A percentile compares a stretch with the other conserved stretches of the same genome.
Evolutionary conservation across 352 stramenopile species (phyloP).

Genomic region (Elongisporangium undulatum): DNA sequence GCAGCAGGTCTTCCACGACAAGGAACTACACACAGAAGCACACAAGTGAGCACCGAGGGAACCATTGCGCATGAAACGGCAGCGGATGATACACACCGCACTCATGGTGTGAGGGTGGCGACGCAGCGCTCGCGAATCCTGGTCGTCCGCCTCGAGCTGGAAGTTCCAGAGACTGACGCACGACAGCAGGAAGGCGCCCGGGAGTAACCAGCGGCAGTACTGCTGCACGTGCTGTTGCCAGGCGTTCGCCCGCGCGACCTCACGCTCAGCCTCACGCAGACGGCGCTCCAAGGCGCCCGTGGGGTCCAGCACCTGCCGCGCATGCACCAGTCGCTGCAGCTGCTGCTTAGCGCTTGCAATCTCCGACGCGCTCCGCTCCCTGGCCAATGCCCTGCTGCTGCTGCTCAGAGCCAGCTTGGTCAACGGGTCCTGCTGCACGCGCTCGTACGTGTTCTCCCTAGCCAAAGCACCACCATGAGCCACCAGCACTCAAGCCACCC

Average conservation of each 20-base stretch:
- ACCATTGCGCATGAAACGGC: neutral
- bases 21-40: constrained; percentile 26
- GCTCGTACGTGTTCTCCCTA: constrained; percentile 32
- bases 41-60: neutral
- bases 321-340: constrained; percentile 40
- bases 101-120: constrained; percentile 14
- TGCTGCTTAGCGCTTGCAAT: constrained; percentile 17
- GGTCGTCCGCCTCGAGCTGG: neutral
- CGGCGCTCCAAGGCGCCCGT: constrained; percentile 41
- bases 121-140: neutral
- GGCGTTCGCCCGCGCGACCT: constrained; percentile 22
- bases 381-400: neutral
- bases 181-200: constrained; percentile 12
- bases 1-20: constrained; percentile 34
- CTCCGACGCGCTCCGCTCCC: neutral
- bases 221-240: constrained; percentile 14
- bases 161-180: constrained; percentile 30
- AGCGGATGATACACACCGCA: constrained; percentile 11
- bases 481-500: neutral
- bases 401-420: constrained; percentile 22
- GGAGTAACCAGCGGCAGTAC: neutral
- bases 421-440: constrained; percentile 19
- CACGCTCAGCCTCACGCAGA: constrained; percentile 36
- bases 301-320: constrained; percentile 35
- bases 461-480: neutral